phyloP scores from a whole-genome alignment of 2,329 filamentous ascomycete species.

The Colletotrichum sp. region DNA sequence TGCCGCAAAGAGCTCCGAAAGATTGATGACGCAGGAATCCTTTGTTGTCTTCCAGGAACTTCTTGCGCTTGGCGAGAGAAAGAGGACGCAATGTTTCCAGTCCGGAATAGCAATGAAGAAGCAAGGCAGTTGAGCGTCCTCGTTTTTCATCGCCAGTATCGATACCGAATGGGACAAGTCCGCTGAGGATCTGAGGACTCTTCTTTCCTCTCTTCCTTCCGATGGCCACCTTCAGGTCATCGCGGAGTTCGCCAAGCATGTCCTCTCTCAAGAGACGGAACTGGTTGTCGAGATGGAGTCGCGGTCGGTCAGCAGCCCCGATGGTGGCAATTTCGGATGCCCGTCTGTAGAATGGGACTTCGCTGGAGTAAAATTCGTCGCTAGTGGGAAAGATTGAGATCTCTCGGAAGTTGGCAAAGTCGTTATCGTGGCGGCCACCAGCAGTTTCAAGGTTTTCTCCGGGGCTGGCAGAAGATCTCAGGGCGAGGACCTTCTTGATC shows the following conservation, averaged over 20 bases:
- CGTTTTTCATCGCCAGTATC: slow-evolving; percentile 35
- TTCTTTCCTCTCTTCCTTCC: slow-evolving; percentile 53
- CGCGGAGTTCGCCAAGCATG: slow-evolving; percentile 69
- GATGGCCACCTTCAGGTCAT: slow-evolving; percentile 59
- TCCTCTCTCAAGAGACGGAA: slow-evolving; percentile 76
- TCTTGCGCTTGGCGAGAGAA: slow-evolving; percentile 38
- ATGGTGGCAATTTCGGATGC: slow-evolving; percentile 53
- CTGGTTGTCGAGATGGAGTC: slow-evolving; percentile 69
- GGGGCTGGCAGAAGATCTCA: slow-evolving; percentile 27
- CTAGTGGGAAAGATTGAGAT: slow-evolving; percentile 70
- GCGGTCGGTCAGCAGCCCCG: slow-evolving; percentile 39
- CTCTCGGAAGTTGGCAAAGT: slow-evolving; percentile 64
- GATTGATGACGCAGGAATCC: slow-evolving; percentile 63
- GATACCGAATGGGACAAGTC: slow-evolving; percentile 43
- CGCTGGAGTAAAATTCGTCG: slow-evolving; percentile 64
- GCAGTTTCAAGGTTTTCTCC: slow-evolving; percentile 35
- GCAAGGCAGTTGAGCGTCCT: slow-evolving; percentile 40
- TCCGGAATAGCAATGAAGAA: slow-evolving; percentile 45
- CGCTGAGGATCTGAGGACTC: slow-evolving; percentile 37
- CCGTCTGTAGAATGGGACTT: slow-evolving; percentile 59
- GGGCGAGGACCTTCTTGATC: slow-evolving; percentile 42
- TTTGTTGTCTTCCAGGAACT: slow-evolving; percentile 50
- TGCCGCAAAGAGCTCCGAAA: slow-evolving; percentile 64
- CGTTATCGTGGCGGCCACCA: slow-evolving; percentile 78
- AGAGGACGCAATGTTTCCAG: slow-evolving; percentile 45